Evolutionary conservation across 1,284 basidiomycete species (phyloP).

Genomic region (Blastosporella zonata): DNA sequence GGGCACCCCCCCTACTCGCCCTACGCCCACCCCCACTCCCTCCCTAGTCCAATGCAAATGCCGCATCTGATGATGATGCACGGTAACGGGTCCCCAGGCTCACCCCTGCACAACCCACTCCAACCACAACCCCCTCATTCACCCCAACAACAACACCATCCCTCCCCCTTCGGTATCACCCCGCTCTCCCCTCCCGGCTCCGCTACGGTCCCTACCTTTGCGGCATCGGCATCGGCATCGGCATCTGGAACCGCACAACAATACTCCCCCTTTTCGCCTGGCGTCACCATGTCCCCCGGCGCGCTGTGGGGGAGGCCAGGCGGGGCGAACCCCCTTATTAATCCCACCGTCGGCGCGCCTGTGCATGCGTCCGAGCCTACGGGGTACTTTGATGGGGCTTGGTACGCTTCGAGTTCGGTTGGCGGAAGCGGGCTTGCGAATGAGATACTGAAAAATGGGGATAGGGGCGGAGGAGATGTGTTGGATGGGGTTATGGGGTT

Average conservation of each 20-base stretch:
- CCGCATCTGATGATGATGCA: neutral
- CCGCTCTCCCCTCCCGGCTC: conserved; percentile 15
- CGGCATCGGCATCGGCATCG: neutral
- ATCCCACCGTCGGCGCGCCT: conserved; percentile 69
- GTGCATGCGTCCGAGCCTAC: conserved; percentile 39
- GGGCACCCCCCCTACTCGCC: conserved; percentile 11
- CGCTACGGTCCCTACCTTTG: conserved; percentile 8
- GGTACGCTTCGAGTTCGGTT: conserved; percentile 19
- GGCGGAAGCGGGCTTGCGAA: conserved; percentile 1
- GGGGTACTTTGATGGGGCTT: conserved; percentile 38
- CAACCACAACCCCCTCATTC: conserved; percentile 12
- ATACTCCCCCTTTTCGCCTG: conserved; percentile 53
- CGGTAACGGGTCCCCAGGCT: neutral
- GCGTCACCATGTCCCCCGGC: conserved; percentile 69
- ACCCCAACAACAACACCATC: conserved; percentile 10
- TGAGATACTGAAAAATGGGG: conserved; percentile 10
- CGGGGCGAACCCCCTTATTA: conserved; percentile 55
- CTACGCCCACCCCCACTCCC: conserved; percentile 6
- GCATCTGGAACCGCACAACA: neutral
- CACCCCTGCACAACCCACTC: conserved; percentile 16
- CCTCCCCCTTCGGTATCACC: conserved; percentile 17
- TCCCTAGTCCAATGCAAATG: conserved; percentile 6
- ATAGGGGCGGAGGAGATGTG: conserved; percentile 5
- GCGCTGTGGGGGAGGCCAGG: conserved; percentile 62
- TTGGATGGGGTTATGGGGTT: neutral